Evolutionary conservation across 257 asterid species (phyloP), one percentile per base, ranked within the genome.

Genomic region (Nicotiana paniculata): DNA sequence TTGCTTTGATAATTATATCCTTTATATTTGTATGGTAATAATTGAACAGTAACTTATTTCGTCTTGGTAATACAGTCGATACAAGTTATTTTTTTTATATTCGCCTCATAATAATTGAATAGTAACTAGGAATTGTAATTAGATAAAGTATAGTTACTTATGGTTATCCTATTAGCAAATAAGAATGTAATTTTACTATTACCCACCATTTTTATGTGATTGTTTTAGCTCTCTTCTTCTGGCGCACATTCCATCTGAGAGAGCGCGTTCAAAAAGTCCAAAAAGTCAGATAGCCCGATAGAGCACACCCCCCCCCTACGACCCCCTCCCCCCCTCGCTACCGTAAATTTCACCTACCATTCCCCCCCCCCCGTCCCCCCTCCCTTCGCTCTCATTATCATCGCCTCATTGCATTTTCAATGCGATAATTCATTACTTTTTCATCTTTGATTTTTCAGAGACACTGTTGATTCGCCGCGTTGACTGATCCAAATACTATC

Each of bases 391-490:
- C 57, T 74, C 62, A 74, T 74, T 74, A 48, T 74, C 61, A 74
- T 13, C 79, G 61, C 79, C 10, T 6, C 62, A 13, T 70, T 69
- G 9, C 77, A 43, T 70, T 33, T 70, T 70, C 62, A 26, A 48
- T 26, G 12, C 13, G 8, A 9, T 10, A 3, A 61, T 61, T 21
- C 58, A 24, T 69, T 21, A 12, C 6, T 43, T 12, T 26, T 70
- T 35, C 17, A 18, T 43, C 33, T 70, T 43, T 39, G 59, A 12
- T 46, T 72, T n/a, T 72, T 72, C 13, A 21, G 18, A 24, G 26
- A 55, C 24, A 46, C 61, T 24, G 79, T 72, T 72, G 61, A 72
- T 43, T 69, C 77, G 55, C 77, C 57, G 57, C 77, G 77, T 69
- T 69, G 77, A 69, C 77, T 69, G 18, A 43, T 46, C 17, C 58